Conservation (phyloP, 2,329 filamentous ascomycete genomes). For the Alternaria brassicae region DNA sequence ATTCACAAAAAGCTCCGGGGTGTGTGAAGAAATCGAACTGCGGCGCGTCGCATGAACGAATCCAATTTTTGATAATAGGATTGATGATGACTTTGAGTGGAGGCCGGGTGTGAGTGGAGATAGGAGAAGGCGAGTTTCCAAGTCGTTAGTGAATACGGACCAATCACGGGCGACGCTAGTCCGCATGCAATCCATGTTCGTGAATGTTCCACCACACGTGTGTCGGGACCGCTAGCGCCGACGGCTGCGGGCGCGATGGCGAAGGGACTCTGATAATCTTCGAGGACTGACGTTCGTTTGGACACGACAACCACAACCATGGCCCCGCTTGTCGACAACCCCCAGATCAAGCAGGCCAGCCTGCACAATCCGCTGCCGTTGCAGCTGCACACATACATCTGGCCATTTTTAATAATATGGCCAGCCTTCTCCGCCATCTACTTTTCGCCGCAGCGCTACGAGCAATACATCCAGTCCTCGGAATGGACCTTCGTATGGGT, state of each 20-base stretch:
- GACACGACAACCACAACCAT: slow-evolving; percentile 36
- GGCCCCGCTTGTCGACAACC: slow-evolving; percentile 81
- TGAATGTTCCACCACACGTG: slow-evolving; percentile 17
- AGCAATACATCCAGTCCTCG: slow-evolving; percentile 87
- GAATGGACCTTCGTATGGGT: slow-evolving; percentile 99
- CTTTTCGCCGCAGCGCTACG: slow-evolving; percentile 81
- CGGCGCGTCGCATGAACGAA: slow-evolving; percentile 35
- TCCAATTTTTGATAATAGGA: slow-evolving; percentile 18
- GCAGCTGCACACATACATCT: slow-evolving; percentile 85
- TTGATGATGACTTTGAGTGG: neutral
- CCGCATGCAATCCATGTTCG: slow-evolving; percentile 5
- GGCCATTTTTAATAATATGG: slow-evolving; percentile 93
- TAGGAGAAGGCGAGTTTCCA: neutral
- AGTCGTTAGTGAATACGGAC: slow-evolving; percentile 10
- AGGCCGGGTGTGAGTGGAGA: neutral
- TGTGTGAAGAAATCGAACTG: slow-evolving; percentile 16
- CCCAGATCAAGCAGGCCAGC: slow-evolving; percentile 86
- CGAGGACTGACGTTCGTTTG: slow-evolving; percentile 20
- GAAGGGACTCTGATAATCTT: slow-evolving; percentile 21
- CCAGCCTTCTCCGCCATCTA: slow-evolving; percentile 90
- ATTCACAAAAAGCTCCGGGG: neutral
- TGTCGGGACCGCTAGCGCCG: slow-evolving; percentile 13
- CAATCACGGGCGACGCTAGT: slow-evolving; percentile 10
- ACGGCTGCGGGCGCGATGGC: slow-evolving; percentile 19
- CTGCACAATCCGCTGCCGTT: slow-evolving; percentile 85